These are phyloP conservation scores for Nicotiana obtusifolia DNA, from an alignment of 257 asterid species.

Conservation along the genomic window DNA sequence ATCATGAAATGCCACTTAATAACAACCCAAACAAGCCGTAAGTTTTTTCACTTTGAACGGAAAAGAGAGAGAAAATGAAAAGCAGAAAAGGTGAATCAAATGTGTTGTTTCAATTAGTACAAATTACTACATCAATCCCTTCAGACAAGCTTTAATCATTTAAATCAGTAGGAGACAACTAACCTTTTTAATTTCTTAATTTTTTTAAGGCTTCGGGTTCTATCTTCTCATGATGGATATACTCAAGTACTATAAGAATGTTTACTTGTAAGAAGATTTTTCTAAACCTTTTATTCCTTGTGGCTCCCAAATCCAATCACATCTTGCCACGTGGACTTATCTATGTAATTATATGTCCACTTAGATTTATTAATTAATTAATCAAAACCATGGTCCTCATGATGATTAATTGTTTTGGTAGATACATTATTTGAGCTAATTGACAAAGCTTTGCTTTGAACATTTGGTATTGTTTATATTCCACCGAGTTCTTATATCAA, in stretches of 20 bases:
- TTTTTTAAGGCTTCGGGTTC: slow-evolving; percentile 39
- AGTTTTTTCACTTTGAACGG: background rate
- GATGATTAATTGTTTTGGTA: slow-evolving; percentile 27
- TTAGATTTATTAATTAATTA: background rate
- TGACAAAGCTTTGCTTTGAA: slow-evolving; percentile 27
- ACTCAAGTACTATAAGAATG: slow-evolving; percentile 21
- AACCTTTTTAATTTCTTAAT: background rate
- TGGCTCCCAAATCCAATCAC: background rate
- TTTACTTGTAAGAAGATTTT: background rate
- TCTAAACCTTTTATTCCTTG: background rate
- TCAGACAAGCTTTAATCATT: slow-evolving; percentile 23
- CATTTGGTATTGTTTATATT: slow-evolving; percentile 24
- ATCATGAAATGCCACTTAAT: no score
- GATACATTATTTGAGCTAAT: slow-evolving; percentile 17
- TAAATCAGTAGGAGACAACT: slow-evolving; percentile 22
- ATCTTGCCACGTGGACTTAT: slow-evolving; percentile 7
- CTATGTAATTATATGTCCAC: background rate
- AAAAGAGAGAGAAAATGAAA: background rate
- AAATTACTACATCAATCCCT: background rate
- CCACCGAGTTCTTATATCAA: no score
- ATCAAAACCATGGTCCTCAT: slow-evolving; percentile 6
- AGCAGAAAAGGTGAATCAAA: background rate
- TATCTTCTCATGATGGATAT: slow-evolving; percentile 31
- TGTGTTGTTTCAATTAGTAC: background rate
- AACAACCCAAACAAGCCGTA: no score